phyloP scores from a whole-genome alignment of 495 filamentous ascomycete species.

The Cercophora samala region DNA sequence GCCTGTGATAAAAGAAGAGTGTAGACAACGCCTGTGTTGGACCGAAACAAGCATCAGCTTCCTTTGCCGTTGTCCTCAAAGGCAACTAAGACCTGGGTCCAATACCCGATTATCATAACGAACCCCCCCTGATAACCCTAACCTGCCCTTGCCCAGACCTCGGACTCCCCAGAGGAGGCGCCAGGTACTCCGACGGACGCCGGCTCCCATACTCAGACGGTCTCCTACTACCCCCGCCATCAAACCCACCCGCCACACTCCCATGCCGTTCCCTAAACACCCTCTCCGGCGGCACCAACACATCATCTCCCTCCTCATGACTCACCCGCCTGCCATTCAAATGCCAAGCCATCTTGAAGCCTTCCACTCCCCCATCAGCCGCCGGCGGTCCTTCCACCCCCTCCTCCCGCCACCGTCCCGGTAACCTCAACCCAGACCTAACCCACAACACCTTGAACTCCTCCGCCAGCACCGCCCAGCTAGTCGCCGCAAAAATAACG shows the following conservation, averaged over 20 bases:
- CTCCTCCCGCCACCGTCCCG: neutral
- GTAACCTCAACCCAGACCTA: neutral
- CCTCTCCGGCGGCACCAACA: neutral
- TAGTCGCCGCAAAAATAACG: constrained; percentile 70
- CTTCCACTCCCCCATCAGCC: neutral
- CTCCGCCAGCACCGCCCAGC: constrained; percentile 34
- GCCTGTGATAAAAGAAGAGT: neutral
- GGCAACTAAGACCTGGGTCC: too few species aligned
- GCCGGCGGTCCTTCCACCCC: neutral
- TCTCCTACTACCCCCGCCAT: neutral
- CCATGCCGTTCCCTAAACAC: constrained; percentile 8
- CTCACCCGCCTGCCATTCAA: neutral
- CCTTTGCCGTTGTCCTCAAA: too few species aligned
- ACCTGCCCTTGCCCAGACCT: constrained; percentile 7
- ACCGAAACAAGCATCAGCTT: too few species aligned
- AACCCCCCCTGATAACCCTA: constrained; percentile 20
- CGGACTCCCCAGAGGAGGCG: neutral
- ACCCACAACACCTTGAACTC: constrained; percentile 22
- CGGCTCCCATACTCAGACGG: neutral
- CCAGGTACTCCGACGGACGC: neutral
- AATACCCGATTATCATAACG: constrained; percentile 17
- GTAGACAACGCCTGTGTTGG: too few species aligned
- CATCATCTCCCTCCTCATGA: neutral
- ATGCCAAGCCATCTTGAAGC: neutral
- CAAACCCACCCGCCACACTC: neutral